Evolutionary conservation across 202 grass and related monocot species (phyloP), one percentile per base, ranked within the genome.

Genomic region (Bolboschoenoplectus hybrid): DNA sequence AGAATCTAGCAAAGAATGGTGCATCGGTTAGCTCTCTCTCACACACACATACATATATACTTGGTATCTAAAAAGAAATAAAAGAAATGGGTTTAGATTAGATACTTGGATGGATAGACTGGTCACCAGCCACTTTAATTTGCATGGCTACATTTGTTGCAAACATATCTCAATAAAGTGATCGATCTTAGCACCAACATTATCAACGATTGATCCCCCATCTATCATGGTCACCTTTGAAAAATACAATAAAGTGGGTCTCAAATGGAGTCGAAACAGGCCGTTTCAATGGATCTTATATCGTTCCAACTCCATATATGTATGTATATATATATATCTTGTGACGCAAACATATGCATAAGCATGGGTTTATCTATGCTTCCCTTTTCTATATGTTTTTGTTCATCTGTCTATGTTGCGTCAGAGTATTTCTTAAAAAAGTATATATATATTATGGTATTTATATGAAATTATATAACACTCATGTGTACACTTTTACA

Each of bases 61-160:
- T 16, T 83, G 43, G 81, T 50, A 84, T 84, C 81, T 70, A 19
- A 56, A 52, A 56, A 13, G 26, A 66, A 83, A 7, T 26, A 26
- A 6, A 62, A 17, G 7, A 63, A 70, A 53, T 36, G 26, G 11
- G 63, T 56, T 26, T 26, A 26, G 26, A 26, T 26, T 17, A 70
- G 64, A 84, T 55, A 70, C 47, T 40, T 84, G n/a, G 63, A 69
- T 84, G n/a, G 63, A 69, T 67, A 68, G 81, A 84, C 26, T 70
- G 8, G 82, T 84, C 82, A 84, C 64, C 63, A 19, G 64, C 47
- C 82, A 84, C 82, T 84, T 84, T 56, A 68, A n/a, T 80, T 68
- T 84, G 63, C 45, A 64, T 51, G 41, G 43, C 62, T 34, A 66
- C 66, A 47, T 84, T 70, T 56, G 19, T 70, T 83, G 19, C 46